A percentile compares a stretch with the other conserved stretches of the same genome.
Evolutionary conservation across 106 monocot genomes (phyloP).

Genomic region (Dendrobium catenatum): DNA sequence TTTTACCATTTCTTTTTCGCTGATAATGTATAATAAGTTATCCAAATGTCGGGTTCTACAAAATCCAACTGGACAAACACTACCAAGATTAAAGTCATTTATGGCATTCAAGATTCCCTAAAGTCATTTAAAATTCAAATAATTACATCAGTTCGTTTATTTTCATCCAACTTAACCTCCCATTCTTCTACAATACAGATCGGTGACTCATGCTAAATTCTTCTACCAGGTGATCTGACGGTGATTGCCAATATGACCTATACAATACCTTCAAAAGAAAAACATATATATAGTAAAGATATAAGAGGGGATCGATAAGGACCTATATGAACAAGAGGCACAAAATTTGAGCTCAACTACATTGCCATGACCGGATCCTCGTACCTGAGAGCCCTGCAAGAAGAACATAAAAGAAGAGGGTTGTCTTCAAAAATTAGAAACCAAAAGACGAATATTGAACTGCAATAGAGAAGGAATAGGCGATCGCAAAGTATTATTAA

Average conservation of each 20-base stretch:
- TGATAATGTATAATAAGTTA: background rate
- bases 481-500: background rate
- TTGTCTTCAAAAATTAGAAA: background rate
- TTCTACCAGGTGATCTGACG: background rate
- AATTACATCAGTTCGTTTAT: background rate
- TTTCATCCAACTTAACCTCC: background rate
- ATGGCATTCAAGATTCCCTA: background rate
- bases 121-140: background rate
- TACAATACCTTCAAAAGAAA: background rate
- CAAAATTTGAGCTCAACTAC: constrained; percentile 78
- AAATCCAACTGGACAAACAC: background rate
- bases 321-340: constrained; percentile 89
- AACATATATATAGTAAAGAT: background rate
- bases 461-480: background rate
- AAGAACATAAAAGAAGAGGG: background rate
- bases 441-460: background rate
- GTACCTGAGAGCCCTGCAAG: constrained; percentile 27
- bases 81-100: background rate
- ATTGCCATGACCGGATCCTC: constrained; percentile 47
- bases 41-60: background rate
- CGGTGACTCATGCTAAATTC: background rate
- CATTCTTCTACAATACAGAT: background rate
- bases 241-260: background rate
- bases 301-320: background rate
- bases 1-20: background rate